Conservation (phyloP, 371 early-diverging fungal species). For the Rhizomucor pusillus region DNA sequence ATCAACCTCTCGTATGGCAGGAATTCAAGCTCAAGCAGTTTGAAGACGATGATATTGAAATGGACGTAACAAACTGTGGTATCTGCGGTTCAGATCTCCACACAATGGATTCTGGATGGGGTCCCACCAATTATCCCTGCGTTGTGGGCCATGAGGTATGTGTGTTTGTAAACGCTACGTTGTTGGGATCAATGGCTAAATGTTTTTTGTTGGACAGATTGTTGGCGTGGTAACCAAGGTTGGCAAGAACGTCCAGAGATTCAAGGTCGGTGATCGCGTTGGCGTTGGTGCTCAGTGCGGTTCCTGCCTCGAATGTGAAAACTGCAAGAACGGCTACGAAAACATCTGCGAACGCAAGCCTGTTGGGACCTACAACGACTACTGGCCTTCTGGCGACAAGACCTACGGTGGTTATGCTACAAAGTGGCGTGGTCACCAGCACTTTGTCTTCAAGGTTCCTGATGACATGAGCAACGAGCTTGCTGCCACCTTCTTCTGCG, state of each 20-base stretch:
- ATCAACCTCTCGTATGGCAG: constrained; percentile 18
- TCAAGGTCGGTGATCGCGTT: constrained; percentile 66
- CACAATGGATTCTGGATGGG: constrained; percentile 55
- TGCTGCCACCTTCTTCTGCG: constrained; percentile 56
- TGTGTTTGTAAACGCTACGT: not conserved
- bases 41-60: constrained; percentile 51
- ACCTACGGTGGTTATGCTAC: constrained; percentile 72
- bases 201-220: constrained; percentile 25
- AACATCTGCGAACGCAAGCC: constrained; percentile 16
- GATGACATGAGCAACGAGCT: constrained; percentile 45
- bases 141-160: constrained; percentile 53
- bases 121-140: constrained; percentile 55
- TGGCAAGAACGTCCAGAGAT: constrained; percentile 49
- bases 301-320: constrained; percentile 35
- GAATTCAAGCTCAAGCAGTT: constrained; percentile 26
- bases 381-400: constrained; percentile 52
- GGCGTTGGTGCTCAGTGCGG: constrained; percentile 69
- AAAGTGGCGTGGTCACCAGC: constrained; percentile 54
- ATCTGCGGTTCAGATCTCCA: constrained; percentile 47
- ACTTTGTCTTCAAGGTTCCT: constrained; percentile 63
- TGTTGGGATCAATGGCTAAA: not conserved
- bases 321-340: constrained; percentile 22
- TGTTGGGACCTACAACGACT: constrained; percentile 29
- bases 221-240: constrained; percentile 52
- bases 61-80: constrained; percentile 59